Evolutionary conservation across 352 stramenopile species (phyloP).

Genomic region (Phytophthora palmivora): DNA sequence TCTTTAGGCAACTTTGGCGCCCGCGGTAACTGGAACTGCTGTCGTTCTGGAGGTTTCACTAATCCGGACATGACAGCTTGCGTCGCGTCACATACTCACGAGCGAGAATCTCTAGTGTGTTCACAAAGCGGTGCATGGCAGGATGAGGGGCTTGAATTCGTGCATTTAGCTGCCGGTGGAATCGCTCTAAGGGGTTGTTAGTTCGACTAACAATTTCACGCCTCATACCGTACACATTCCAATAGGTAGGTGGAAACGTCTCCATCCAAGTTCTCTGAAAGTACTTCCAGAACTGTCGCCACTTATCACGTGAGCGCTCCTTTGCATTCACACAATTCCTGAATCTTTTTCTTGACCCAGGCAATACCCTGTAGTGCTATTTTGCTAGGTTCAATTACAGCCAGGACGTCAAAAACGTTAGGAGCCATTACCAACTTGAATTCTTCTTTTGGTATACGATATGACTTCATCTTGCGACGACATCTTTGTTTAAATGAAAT

Average conservation of each 20-base stretch:
- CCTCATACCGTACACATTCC: constrained; percentile 4
- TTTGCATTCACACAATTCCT: too few relatives aligned
- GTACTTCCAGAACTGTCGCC: too few relatives aligned
- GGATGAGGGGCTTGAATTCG: too few relatives aligned
- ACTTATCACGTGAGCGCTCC: too few relatives aligned
- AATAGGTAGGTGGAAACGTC: constrained; percentile 1
- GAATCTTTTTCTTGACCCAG: too few relatives aligned
- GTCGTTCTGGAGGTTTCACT: neutral
- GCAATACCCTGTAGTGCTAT: too few relatives aligned
- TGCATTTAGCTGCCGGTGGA: constrained; percentile 7
- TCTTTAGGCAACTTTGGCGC: neutral
- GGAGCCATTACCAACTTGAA: neutral
- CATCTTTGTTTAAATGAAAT: constrained; percentile 10
- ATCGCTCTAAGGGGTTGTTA: constrained; percentile 7
- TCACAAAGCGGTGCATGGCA: too few relatives aligned
- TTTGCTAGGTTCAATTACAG: too few relatives aligned
- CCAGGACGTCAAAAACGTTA: too few relatives aligned
- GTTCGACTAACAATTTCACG: constrained; percentile 6
- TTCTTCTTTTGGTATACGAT: neutral
- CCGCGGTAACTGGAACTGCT: neutral
- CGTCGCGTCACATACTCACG: constrained; percentile 1
- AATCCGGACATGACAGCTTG: neutral
- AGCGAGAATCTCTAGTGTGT: too few relatives aligned
- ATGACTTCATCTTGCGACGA: constrained; percentile 4
- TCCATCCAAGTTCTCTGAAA: constrained; percentile 5